These are phyloP conservation scores for Astrothelium subdiscretum DNA, from an alignment of 495 filamentous ascomycete genomes.

Conservation along the genomic window DNA sequence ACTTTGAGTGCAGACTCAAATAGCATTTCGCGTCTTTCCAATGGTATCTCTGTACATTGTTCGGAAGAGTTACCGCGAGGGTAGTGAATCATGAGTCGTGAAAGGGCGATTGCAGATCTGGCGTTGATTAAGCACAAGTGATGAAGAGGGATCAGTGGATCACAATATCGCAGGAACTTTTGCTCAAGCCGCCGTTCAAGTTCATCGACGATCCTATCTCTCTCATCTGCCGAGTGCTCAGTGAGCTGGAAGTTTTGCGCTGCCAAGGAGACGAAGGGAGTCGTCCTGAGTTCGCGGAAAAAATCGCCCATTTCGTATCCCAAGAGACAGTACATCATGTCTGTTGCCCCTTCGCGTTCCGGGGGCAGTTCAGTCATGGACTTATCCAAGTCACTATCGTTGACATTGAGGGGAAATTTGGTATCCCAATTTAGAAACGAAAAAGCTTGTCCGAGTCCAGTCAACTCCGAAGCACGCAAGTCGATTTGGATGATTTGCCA, in stretches of 20 bases:
- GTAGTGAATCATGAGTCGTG: constrained; percentile 11
- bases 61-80: neutral
- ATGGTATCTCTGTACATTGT: neutral
- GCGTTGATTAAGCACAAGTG: constrained; percentile 3
- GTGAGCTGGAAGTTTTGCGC: neutral
- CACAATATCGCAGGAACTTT: constrained; percentile 15
- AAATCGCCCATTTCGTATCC: constrained; percentile 11
- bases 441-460: constrained; percentile 10
- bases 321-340: constrained; percentile 18
- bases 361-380: constrained; percentile 10
- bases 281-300: constrained; percentile 5
- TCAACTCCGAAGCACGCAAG: constrained; percentile 8
- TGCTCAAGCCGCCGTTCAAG: constrained; percentile 15
- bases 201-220: constrained; percentile 11
- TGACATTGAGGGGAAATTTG: constrained; percentile 16
- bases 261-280: constrained; percentile 6
- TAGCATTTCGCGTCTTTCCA: neutral
- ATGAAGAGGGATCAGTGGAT: constrained; percentile 11
- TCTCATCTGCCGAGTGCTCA: constrained; percentile 8
- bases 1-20: constrained; percentile 8
- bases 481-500: constrained; percentile 19
- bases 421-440: constrained; percentile 8
- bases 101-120: neutral
- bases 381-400: constrained; percentile 15
- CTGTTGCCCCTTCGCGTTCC: constrained; percentile 10